Evolutionary conservation across 164 flowering plant genomes (phyloP), one percentile per base, ranked within the genome.

Genomic region (Vitis amurensis): DNA sequence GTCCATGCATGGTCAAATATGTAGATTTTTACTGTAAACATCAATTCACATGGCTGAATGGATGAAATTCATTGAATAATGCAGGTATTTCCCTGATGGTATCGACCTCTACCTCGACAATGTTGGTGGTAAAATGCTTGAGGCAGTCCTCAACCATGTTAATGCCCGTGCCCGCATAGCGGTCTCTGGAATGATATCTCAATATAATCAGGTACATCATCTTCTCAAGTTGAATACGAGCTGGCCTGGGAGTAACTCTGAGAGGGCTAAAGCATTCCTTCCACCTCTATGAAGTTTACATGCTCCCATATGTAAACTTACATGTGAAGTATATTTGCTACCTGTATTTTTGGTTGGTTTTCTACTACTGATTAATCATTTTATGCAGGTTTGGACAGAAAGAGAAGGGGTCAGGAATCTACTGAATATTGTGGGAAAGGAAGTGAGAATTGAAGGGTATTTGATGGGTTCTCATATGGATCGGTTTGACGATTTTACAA

Each of bases 81-180:
- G 11, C 74, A 82, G 89, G 77, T 75, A 79, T 30, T 85, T 83
- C 61, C 89, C 87, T 3, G 68, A 74, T 71, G 89, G 89, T 1
- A 85, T 83, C 9, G 89, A 85, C 59, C 48, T 85, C 10, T 83
- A 81, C 69, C 64, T 82, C 3, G 84, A 84, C 14, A 84, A 84
- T 58, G 87, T 84, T 27, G 85, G 87, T 11, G 85, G 88, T 12
- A 70, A 74, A 58, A 85, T 78, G 84, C 76, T 85, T 15, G 89
- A 85, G 48, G 85, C 86, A 15, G 85, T 80, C 27, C 82, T 83
- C 31, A 80, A 76, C 68, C 71, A 76, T 57, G 77, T 81, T 51
- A 81, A 83, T 51, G 8, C 2, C 4, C 59, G 37, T 12, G 87
- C 84, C 2, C 74, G 84, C 12, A 85, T 85, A 47, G 68, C 76